Conservation (phyloP, 305 asterid genomes). For the Caryopteris hybrid region DNA sequence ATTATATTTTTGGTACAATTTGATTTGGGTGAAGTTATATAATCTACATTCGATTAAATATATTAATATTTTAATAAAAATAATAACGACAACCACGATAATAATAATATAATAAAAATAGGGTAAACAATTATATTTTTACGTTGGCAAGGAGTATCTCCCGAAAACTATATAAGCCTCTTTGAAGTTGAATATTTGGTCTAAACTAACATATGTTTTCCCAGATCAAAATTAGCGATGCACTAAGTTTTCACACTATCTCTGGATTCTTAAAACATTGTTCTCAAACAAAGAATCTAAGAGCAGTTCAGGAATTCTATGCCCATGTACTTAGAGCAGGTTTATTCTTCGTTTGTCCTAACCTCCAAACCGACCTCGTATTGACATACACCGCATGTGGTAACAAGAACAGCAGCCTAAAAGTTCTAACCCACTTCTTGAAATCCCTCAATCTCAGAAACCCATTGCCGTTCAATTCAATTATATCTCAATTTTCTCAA, state of each 20-base stretch:
- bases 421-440: slow-evolving; percentile 37
- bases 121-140: no score
- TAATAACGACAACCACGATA: no score
- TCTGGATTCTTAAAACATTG: slow-evolving; percentile 45
- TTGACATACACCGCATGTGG: slow-evolving; percentile 35
- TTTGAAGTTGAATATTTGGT: neutral
- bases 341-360: slow-evolving; percentile 50
- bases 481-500: slow-evolving; percentile 61
- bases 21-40: no score
- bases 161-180: neutral
- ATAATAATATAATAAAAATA: no score
- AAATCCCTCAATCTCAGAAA: slow-evolving; percentile 48
- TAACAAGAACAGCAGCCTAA: slow-evolving; percentile 9
- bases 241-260: slow-evolving; percentile 28
- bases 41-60: no score
- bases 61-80: no score
- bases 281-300: slow-evolving; percentile 46
- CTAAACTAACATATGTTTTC: slow-evolving; percentile 14
- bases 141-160: no score
- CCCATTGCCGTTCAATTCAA: slow-evolving; percentile 70
- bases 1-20: no score
- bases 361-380: slow-evolving; percentile 53
- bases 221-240: slow-evolving; percentile 16
- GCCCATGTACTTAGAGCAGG: slow-evolving; percentile 57
- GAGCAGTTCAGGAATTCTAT: slow-evolving; percentile 41